phyloP scores from a whole-genome alignment of 2,329 filamentous ascomycete genomes.

The Chrysosporium queenslandicum region DNA sequence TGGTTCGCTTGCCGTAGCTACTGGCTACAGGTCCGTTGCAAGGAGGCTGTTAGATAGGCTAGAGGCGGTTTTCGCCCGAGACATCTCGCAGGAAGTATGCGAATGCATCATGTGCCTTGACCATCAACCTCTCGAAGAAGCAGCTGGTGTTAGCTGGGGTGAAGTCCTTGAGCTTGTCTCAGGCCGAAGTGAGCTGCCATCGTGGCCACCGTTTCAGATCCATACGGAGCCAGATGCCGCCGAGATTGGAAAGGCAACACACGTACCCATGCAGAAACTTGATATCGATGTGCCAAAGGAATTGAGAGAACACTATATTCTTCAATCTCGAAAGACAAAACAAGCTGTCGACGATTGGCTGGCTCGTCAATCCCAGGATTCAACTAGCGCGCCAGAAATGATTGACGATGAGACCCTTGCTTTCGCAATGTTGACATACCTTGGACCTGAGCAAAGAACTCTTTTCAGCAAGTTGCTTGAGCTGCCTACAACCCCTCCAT shows the following conservation, averaged over 20 bases:
- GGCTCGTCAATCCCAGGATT: conserved; percentile 62
- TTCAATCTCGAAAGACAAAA: conserved; percentile 85
- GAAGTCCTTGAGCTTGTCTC: conserved; percentile 90
- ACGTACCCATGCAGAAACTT: conserved; percentile 61
- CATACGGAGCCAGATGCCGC: conserved; percentile 47
- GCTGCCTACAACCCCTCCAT: conserved; percentile 47
- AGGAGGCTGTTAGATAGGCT: conserved; percentile 78
- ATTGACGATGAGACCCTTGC: conserved; percentile 89
- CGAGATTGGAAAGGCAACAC: conserved; percentile 45
- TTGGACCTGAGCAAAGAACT: conserved; percentile 64
- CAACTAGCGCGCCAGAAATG: conserved; percentile 68
- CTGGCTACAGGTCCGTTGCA: conserved; percentile 89
- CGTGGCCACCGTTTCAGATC: conserved; percentile 80
- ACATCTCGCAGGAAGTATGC: conserved; percentile 80
- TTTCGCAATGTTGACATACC: conserved; percentile 85
- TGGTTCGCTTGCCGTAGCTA: conserved; percentile 87
- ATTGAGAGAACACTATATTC: conserved; percentile 82
- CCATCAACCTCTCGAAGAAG: conserved; percentile 48
- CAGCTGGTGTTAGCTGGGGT: conserved; percentile 74
- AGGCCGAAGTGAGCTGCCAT: conserved; percentile 72
- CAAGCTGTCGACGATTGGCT: conserved; percentile 89
- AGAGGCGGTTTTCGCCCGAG: conserved; percentile 87
- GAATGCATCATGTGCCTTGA: conserved; percentile 72
- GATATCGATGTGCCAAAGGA: conserved; percentile 92
- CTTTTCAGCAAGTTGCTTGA: conserved; percentile 73